Evolutionary conservation across 768 basidiomycete species (phyloP), one percentile per base, ranked within the genome.

Genomic region (Serendipita indica): DNA sequence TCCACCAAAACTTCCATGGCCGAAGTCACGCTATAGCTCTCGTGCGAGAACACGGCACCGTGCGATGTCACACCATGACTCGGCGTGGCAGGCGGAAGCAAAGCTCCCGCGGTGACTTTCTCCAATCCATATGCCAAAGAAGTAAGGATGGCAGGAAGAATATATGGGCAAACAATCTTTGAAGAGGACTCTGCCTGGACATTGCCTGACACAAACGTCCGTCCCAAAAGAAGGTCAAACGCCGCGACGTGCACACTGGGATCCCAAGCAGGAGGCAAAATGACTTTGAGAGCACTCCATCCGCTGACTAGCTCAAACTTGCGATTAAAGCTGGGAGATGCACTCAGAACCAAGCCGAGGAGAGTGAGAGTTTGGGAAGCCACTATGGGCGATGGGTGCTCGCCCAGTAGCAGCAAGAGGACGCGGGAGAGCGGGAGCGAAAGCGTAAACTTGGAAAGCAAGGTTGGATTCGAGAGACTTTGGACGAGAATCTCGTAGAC

Each of bases 271-370:
- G 66, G 59, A 0, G 89, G 86, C 18, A 93, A 65, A 27, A 84
- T 77, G 2, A 75, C 75, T 66, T 81, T 84, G 33, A 94, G 67
- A 2, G 85, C 74, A 45, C 75, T 81, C 85, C 90, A 94, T 6
- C 92, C 92, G 57, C 83, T 83, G 34, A 87, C 81, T 0, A 86
- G 72, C 67, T 93, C 91, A 63, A 94, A 90, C 64, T 87, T 90
- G 58, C 84, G 75, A 45, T 72, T 77, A 71, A 92, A 96, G 1
- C 81, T 77, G 7, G 76, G 66, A 0, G 81, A 81, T 28, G 73
- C 68, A 14, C 69, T 70, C 28, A 83, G 72, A 60, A 81, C 77
- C 57, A 82, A 72, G 1, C 73, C 73, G 6, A 89, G 74, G 18
- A 91, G 69, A 0, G 69, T 69, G 1, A 89, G 72, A 37, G 89